Base-by-base conservation (phyloP, 106 monocot species). In the Dendrobium chrysotoxum region DNA sequence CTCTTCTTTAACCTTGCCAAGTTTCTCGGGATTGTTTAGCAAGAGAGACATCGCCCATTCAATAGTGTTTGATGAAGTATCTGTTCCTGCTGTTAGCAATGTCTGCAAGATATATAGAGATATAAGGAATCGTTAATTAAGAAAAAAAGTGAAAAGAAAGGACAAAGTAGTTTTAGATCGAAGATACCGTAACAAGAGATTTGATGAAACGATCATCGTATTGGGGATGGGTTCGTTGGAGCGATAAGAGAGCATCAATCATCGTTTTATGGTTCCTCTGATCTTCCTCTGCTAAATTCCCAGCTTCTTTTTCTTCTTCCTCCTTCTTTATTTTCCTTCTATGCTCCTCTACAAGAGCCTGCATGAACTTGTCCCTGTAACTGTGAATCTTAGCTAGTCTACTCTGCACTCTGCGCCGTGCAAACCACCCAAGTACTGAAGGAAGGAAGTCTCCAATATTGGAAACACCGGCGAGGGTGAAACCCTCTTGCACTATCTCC, bases 161-260 rank as follows among this genome's bases (percentile, higher is more conserved):
- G 83, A 64, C n/a, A 0, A 41, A 82, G 76, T 25, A 82, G 76
- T 25, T 75, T 82, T 72, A 15, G 50, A 50, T 13, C 15, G 11
- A 50, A 50, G 15, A 50, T 50, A 88, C 88, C 79, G 75, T 2
- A 2, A 82, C 17, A 20, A 88, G 10, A 25, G 82, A 84, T 72
- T 86, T 86, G 72, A 88, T 85, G 75, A 85, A 35, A 0, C 47
- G 57, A 25, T 91, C 86, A 10, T 81, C 86, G 78, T 90, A 88
- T 45, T 79, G 76, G 3, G 88, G 86, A 4, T 81, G 82, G 0
- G 18, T 42, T 11, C 82, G 73, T 35, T 88, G 90, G 45, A 88
- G 30, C 21, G 45, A 41, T 11, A 88, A 72, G 73, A 90, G 6
- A 0, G 75, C 85, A 30, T 84, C 86, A 5, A 86, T 65, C 44